Base-by-base conservation (phyloP, 257 asterid species). In the Echites panduratus region DNA sequence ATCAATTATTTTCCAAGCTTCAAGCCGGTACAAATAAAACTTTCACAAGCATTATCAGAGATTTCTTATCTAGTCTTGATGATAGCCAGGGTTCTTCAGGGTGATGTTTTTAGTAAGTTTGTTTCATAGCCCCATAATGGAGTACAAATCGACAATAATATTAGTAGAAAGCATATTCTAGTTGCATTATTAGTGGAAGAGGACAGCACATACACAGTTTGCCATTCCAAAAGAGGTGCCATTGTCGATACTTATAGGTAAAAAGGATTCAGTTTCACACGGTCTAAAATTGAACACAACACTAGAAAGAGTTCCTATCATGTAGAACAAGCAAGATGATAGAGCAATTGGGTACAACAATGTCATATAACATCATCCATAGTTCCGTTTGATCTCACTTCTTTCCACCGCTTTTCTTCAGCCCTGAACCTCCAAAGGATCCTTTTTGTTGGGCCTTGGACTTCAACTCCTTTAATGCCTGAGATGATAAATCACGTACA, bases 381-480 rank as follows among this genome's bases (percentile, higher is more conserved):
- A 20, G 8, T 62, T 19, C 26, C 67, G 5, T 20, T 17, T 19
- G 19, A 1, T 35, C 69, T 87, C 83, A 90, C 82, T 90, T 88
- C 82, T 90, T 90, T 77, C 96, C 93, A 76, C 95, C 93, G 79
- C 96, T 90, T 74, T 90, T 88, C 89, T 90, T 90, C 85, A 90
- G 81, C 58, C 96, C 96, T 12, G 95, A 10, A 65, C 95, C 96
- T 75, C 96, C 96, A 75, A 90, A 68, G 2, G 93, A 63, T 50
- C 93, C 91, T 66, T 89, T 88, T 72, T 82, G 83, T 77, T 78
- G 81, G 72, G 96, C 96, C 86, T 90, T 90, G 11, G 89, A 85
- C 80, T 80, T 85, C 16, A 88, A 92, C 43, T 90, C 96, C 88
- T 85, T 90, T 19, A 88, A 85, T 22, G 93, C 95, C 96, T 89